phyloP scores from a whole-genome alignment of 176 grass and related monocot genomes.

The Avena sativa region DNA sequence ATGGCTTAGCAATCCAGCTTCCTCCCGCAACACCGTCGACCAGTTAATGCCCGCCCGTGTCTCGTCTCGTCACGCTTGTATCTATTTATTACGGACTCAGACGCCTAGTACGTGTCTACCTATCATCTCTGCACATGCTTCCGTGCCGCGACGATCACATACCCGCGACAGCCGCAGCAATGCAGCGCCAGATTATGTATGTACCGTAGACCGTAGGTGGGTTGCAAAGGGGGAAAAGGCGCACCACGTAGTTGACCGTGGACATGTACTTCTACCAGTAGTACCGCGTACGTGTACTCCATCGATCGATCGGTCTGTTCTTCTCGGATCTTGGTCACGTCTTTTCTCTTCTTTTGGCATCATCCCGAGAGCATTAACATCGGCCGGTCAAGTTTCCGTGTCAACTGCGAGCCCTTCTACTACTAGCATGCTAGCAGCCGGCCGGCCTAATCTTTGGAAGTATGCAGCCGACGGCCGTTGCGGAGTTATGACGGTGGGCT shows the following conservation, averaged over 20 bases:
- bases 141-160: not conserved
- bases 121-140: not conserved
- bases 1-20: constrained; percentile 58
- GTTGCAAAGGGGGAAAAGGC: not conserved
- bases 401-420: not conserved
- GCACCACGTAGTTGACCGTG: not conserved
- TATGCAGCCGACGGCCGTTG: constrained; percentile 26
- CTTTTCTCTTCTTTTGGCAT: not conserved
- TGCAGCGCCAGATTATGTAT: too few species aligned
- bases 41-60: constrained; percentile 21
- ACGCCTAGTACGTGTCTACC: constrained; percentile 22
- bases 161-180: not conserved
- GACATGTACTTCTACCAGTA: too few species aligned
- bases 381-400: constrained; percentile 33
- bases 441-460: constrained; percentile 1
- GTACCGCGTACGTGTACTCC: not conserved
- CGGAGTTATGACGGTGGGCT: constrained; percentile 49
- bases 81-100: constrained; percentile 34
- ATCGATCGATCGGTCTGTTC: not conserved
- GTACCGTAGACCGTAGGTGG: not conserved
- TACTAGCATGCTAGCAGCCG: not conserved
- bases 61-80: constrained; percentile 35
- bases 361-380: not conserved
- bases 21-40: constrained; percentile 39
- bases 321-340: not conserved